phyloP scores from a whole-genome alignment of 768 basidiomycete species.

The Auriculariales sp. region DNA sequence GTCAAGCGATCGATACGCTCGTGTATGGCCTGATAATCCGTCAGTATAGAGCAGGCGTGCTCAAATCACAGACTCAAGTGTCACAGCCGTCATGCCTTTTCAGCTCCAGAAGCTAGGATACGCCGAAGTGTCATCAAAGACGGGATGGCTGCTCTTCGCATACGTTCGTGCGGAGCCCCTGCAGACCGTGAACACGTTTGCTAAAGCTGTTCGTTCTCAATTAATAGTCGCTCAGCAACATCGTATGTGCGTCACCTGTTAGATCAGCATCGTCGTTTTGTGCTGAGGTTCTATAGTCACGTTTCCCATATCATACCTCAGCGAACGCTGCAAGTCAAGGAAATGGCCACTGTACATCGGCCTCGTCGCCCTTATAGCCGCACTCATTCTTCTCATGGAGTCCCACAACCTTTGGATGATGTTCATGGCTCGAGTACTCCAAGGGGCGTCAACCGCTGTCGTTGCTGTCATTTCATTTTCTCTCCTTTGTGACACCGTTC shows the following conservation, averaged over 20 bases:
- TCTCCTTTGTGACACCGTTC: conserved; percentile 44
- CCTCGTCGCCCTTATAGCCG: conserved; percentile 17
- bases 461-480: conserved; percentile 51
- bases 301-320: not conserved
- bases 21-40: conserved; percentile 50
- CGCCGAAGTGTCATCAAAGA: conserved; percentile 28
- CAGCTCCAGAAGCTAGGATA: conserved; percentile 38
- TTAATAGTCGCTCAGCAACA: conserved; percentile 35
- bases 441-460: conserved; percentile 45
- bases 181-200: too few species aligned
- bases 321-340: not conserved
- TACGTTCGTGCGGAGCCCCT: conserved; percentile 41
- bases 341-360: not conserved
- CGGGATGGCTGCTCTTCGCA: conserved; percentile 48
- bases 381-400: conserved; percentile 49
- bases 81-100: conserved; percentile 35
- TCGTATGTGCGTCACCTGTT: conserved; percentile 29
- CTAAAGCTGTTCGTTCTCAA: not conserved
- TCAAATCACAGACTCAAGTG: not conserved
- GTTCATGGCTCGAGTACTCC: conserved; percentile 42
- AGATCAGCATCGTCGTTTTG: not conserved
- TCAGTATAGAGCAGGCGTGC: not conserved
- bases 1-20: conserved; percentile 36
- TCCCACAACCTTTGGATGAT: conserved; percentile 41
- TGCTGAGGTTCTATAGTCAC: too few species aligned